phyloP scores from a whole-genome alignment of 2,329 filamentous ascomycete genomes.

The Calonectria honghensis region DNA sequence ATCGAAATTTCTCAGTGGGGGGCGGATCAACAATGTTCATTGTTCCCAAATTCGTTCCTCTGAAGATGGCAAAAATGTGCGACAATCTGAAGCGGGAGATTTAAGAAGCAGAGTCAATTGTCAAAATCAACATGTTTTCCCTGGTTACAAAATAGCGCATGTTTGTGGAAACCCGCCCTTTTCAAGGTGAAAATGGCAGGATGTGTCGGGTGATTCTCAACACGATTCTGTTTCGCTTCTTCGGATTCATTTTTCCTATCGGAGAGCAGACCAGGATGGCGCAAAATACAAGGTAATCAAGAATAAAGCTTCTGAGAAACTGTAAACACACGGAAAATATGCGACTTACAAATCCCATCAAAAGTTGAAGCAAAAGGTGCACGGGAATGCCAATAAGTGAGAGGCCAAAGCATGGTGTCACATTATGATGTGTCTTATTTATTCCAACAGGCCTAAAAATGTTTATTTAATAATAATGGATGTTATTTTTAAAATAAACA shows the following conservation, averaged over 20 bases:
- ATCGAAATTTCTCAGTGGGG: constrained; percentile 39
- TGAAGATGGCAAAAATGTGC: constrained; percentile 55
- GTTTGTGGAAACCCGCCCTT: constrained; percentile 63
- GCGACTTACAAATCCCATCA: constrained; percentile 44
- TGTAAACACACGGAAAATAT: constrained; percentile 56
- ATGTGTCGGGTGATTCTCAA: constrained; percentile 62
- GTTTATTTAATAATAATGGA: no score
- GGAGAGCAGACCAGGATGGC: constrained; percentile 47
- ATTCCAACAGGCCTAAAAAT: no score
- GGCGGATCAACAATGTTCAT: constrained; percentile 56
- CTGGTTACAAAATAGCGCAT: constrained; percentile 54
- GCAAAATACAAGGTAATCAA: constrained; percentile 53
- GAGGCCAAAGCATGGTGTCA: no score
- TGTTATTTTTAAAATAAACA: no score
- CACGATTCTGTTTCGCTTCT: constrained; percentile 58
- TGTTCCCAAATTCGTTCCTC: constrained; percentile 50
- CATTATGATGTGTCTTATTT: no score
- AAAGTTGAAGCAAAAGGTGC: constrained; percentile 1
- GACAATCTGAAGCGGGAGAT: constrained; percentile 47
- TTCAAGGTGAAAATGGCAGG: constrained; percentile 62
- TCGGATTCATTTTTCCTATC: constrained; percentile 48
- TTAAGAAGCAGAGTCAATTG: background rate
- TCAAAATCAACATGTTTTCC: constrained; percentile 55
- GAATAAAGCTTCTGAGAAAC: constrained; percentile 44
- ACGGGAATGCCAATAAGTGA: background rate